A percentile compares a stretch with the other conserved stretches of the same genome.
These are phyloP conservation scores for sunflower (Helianthus annuus) DNA, from an alignment of 129 eudicot genomes.

Conservation along the genomic window HanXRQr2.0-SUNRISE NC_035449.2:191651737-191652236, in stretches of 20 bases:
- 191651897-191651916: too few species aligned
- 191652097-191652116: slow-evolving; percentile 5
- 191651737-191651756: too few species aligned
- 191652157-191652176: neutral
- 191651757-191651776: too few species aligned
- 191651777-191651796: too few species aligned
- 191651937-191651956: too few species aligned
- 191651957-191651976: neutral
- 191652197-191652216: neutral
- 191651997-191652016: neutral
- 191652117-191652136: neutral
- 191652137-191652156: neutral
- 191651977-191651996: neutral
- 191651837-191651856: too few species aligned
- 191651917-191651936: too few species aligned
- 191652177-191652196: neutral
- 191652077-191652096: slow-evolving; percentile 9
- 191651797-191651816: too few species aligned
- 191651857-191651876: too few species aligned
- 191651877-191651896: too few species aligned
- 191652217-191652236: slow-evolving; percentile 29
- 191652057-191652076: slow-evolving; percentile 16
- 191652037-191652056: neutral
- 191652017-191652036: neutral
- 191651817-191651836: too few species aligned